Base-by-base conservation (phyloP, 768 basidiomycete species). In the Amanita muscaria region DNA sequence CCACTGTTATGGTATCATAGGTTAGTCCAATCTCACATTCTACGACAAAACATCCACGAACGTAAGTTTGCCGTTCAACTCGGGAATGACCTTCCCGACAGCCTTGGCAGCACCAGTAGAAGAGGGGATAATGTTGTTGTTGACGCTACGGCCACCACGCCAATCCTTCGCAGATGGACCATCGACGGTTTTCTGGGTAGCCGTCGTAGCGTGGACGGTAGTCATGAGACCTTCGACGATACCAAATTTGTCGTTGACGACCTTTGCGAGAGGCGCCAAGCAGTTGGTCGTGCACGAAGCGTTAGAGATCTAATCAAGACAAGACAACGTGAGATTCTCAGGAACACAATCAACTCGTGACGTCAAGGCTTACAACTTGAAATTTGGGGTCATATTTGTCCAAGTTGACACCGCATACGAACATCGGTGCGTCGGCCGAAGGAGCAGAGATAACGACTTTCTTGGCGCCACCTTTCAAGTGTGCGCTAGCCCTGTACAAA, bases 231-330 rank as follows among this genome's bases (percentile, higher is more conserved):
- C 91, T 69, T 94, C 91, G 46, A 85, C 73, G 56, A 94, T 90
- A 56, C 82, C 85, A 59, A 86, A 93, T 47, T 86, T 88, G 79
- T 94, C 91, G 67, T 94, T 56, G 70, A 94, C 72, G 63, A 94
- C 83, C 73, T 94, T 94, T 61, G 89, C 91, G 47, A 94, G 79
- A 49, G 91, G 88, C 12, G 91, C 91, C 47, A 94, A 75, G 68
- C 92, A 94, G 79, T 96, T 94, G 60, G 91, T 93, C 30, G 92
- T 94, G 76, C 90, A 92, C n/a, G 90, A 94, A 15, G 93, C 93
- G 65, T 96, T 94, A 53, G 93, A 97, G 65, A 97, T 84, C 79
- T 80, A 3, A 38, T 16, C 44, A 40, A 22, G n/a, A n/a, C n/a
- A n/a, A n/a, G n/a, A n/a, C n/a, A 8, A 44, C 29, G 15, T 32